phyloP scores from a whole-genome alignment of 371 early-diverging fungal genomes.

The Mucor velutinosus region DNA sequence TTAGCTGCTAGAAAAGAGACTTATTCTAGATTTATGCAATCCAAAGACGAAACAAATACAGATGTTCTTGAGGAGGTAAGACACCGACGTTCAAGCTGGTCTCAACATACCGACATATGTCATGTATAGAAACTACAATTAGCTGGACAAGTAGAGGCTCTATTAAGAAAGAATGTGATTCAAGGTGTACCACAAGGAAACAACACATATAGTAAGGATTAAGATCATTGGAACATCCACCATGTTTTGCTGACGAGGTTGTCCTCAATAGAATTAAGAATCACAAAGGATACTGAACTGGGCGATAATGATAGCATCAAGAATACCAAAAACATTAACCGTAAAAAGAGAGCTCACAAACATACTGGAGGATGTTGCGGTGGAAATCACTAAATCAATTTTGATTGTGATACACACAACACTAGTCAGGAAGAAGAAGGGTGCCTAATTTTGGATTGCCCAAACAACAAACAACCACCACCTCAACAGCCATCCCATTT shows the following conservation, averaged over 20 bases:
- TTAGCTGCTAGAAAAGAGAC: conserved; percentile 51
- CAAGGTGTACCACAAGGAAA: conserved; percentile 40
- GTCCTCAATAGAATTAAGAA: conserved; percentile 33
- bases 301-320: conserved; percentile 52
- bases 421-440: neutral
- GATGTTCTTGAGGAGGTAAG: conserved; percentile 49
- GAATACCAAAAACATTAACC: conserved; percentile 40
- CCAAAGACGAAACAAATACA: conserved; percentile 45
- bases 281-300: conserved; percentile 49
- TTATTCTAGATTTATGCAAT: conserved; percentile 44
- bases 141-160: conserved; percentile 40
- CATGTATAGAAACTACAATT: conserved; percentile 37
- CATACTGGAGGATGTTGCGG: conserved; percentile 28
- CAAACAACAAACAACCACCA: neutral
- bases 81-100: neutral
- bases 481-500: neutral
- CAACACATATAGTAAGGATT: conserved; percentile 33
- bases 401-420: conserved; percentile 9
- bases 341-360: conserved; percentile 28
- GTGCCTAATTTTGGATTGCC: neutral
- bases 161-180: conserved; percentile 45
- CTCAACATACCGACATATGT: neutral
- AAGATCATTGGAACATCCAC: neutral
- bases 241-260: neutral
- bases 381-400: conserved; percentile 15